These are phyloP conservation scores for Monilinia polystroma DNA, from an alignment of 2,329 filamentous ascomycete species.

Conservation along the genomic window DNA sequence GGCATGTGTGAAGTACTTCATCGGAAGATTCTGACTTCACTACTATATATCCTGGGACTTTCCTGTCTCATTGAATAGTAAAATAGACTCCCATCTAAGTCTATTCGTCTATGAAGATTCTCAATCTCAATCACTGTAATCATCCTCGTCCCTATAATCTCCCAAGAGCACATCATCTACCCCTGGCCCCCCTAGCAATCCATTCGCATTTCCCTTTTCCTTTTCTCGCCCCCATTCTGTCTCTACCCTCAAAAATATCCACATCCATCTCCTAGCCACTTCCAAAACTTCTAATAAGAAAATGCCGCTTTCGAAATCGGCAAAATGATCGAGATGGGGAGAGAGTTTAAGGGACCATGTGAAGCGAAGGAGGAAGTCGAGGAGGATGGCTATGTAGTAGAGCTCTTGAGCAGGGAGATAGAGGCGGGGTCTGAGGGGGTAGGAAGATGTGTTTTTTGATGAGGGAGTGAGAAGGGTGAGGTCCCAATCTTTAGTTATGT, in stretches of 20 bases:
- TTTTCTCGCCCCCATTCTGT: slow-evolving; percentile 74
- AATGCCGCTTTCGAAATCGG: slow-evolving; percentile 83
- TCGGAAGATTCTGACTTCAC: neutral
- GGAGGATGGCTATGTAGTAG: slow-evolving; percentile 77
- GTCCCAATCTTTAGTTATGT: slow-evolving; percentile 95
- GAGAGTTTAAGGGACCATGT: slow-evolving; percentile 90
- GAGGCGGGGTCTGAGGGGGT: slow-evolving; percentile 70
- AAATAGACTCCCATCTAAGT: neutral
- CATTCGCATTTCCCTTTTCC: slow-evolving; percentile 40
- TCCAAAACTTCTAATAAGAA: slow-evolving; percentile 87
- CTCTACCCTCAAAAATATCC: slow-evolving; percentile 95
- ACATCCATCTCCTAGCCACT: slow-evolving; percentile 86
- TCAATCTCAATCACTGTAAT: slow-evolving; percentile 49
- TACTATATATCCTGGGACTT: too few species aligned
- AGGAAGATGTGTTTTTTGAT: slow-evolving; percentile 13
- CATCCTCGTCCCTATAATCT: slow-evolving; percentile 66
- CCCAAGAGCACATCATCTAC: slow-evolving; percentile 73
- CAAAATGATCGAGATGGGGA: slow-evolving; percentile 76
- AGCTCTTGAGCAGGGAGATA: slow-evolving; percentile 69
- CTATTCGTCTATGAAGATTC: neutral
- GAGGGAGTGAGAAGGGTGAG: slow-evolving; percentile 69
- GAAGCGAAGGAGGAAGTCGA: slow-evolving; percentile 80
- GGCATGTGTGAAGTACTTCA: neutral
- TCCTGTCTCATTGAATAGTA: neutral
- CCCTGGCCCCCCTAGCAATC: slow-evolving; percentile 50